Evolutionary conservation across 257 asterid species (phyloP).

Genomic region (Apocynum venetum): DNA sequence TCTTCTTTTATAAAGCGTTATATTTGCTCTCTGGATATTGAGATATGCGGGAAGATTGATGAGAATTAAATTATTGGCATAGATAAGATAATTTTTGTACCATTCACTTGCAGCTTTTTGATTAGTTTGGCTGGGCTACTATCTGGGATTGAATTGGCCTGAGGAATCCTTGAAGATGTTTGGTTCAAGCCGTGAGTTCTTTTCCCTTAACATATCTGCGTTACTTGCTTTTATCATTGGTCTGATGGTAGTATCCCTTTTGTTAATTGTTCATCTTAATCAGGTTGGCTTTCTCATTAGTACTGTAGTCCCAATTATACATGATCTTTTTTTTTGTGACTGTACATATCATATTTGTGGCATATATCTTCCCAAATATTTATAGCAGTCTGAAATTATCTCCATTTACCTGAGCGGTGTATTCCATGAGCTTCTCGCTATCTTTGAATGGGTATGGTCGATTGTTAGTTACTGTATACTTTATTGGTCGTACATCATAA

Average conservation of each 20-base stretch:
- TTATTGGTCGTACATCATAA: background rate
- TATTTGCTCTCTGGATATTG: background rate
- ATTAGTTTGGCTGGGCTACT: background rate
- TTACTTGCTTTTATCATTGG: background rate
- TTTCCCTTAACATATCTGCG: background rate
- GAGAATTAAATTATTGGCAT: background rate
- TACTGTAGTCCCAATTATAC: background rate
- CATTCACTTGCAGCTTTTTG: background rate
- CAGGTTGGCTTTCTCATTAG: background rate
- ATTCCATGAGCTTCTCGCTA: no score
- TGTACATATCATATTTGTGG: background rate
- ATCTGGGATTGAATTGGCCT: background rate
- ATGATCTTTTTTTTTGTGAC: background rate
- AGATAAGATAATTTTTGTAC: background rate
- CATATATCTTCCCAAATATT: background rate
- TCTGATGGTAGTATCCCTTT: background rate
- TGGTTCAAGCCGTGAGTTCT: slow-evolving; percentile 30
- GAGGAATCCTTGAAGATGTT: slow-evolving; percentile 18
- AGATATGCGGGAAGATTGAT: background rate
- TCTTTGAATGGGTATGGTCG: background rate
- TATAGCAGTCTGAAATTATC: no score
- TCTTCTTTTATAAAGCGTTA: background rate
- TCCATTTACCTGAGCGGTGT: no score
- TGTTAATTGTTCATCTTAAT: no score
- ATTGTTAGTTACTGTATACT: background rate